Conservation (phyloP, 495 filamentous ascomycete species). For the Pseudoneurospora amorphoporcata region DNA sequence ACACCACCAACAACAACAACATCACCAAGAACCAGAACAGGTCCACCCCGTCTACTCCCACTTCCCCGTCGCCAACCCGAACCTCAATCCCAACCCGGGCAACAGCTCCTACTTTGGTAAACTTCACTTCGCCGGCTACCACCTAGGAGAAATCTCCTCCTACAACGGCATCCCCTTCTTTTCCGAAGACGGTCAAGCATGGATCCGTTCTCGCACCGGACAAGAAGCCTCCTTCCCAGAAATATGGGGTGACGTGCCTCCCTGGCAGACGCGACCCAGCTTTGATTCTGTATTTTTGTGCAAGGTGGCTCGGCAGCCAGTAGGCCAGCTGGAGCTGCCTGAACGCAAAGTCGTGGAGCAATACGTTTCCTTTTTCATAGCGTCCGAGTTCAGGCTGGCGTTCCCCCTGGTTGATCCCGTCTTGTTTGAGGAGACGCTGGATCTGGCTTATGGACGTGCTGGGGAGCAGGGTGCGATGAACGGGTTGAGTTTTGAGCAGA, state of each 20-base stretch:
- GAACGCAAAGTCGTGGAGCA: conserved; percentile 6
- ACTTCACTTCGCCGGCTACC: conserved; percentile 39
- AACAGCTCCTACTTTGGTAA: conserved; percentile 15
- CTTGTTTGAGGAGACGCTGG: conserved; percentile 33
- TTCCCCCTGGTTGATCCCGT: conserved; percentile 35
- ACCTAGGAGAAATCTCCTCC: conserved; percentile 36
- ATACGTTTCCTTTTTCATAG: conserved; percentile 8
- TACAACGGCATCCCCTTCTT: conserved; percentile 39
- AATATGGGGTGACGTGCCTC: conserved; percentile 20
- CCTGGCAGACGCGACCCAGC: conserved; percentile 7
- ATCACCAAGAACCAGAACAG: background rate
- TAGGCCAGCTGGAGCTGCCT: conserved; percentile 5
- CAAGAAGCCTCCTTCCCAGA: conserved; percentile 29
- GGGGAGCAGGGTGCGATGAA: background rate
- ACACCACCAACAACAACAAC: background rate
- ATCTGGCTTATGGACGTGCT: conserved; percentile 24
- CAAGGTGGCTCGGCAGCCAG: background rate
- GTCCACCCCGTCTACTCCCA: background rate
- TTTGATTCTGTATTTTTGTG: background rate
- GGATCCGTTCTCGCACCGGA: conserved; percentile 38
- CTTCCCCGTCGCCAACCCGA: conserved; percentile 1
- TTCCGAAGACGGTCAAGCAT: conserved; percentile 34
- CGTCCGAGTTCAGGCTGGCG: conserved; percentile 26
- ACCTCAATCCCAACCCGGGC: background rate
- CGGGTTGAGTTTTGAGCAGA: conserved; percentile 2